Evolutionary conservation across 2,329 filamentous ascomycete genomes (phyloP), one percentile per base, ranked within the genome.

Genomic region (Paraconiothyrium brasiliense): DNA sequence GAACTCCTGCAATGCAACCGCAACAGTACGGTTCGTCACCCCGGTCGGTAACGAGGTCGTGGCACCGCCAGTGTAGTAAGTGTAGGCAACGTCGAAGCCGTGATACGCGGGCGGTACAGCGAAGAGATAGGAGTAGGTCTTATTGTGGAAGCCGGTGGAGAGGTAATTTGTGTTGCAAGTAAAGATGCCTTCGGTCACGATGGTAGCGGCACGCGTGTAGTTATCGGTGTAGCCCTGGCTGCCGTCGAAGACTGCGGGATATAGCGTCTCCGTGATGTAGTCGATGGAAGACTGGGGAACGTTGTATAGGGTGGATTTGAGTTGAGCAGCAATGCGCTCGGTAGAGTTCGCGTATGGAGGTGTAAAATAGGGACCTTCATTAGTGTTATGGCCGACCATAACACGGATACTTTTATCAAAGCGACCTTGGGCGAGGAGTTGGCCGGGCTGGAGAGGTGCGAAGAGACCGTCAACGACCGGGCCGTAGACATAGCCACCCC

Each of bases 101-200:
- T 89, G 86, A 39, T 85, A 76, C 8, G 79, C 85, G 0, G 85
- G 85, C 0, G 82, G 82, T 1, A 86, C 79, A 24, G 80, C 77
- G 68, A 87, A 88, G 27, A 83, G 72, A 75, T 88, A 87, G 1
- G 78, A 78, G 70, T 84, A 84, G 0, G 83, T 84, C 10, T 79
- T 54, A 71, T 84, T 84, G 11, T 70, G 67, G 71, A 77, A 83
- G 8, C 82, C 85, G 1, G 73, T 75, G 58, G 80, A 79, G 4
- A 88, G 76, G 67, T 81, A 86, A 67, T 82, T 78, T 14, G 84
- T 82, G 66, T 85, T 85, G 79, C 86, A 88, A 11, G 75, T 77
- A 67, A 86, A 84, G 59, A 72, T 60, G 6, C 72, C 59, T 58
- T 88, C 86, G 13, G 79, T 71, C 43, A 79, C 71, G 11, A 84